Conservation (phyloP, 2,329 filamentous ascomycete genomes). For the Trichophyton verrucosum region DNA sequence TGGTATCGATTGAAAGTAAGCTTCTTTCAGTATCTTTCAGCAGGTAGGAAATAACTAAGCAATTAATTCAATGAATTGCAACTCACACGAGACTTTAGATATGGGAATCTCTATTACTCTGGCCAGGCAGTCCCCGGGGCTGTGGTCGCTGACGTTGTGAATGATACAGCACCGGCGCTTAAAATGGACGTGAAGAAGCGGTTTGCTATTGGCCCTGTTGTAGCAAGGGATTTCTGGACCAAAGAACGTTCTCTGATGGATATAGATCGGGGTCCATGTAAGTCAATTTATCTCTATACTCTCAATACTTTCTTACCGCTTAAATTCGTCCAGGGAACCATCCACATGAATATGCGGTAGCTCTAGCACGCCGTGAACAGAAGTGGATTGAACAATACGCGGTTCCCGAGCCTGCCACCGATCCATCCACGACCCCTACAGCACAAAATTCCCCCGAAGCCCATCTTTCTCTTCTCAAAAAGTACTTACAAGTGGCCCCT, state of each 20-base stretch:
- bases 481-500: constrained; percentile 3
- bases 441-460: not conserved
- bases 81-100: constrained; percentile 16
- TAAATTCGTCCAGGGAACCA: not conserved
- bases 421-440: constrained; percentile 6
- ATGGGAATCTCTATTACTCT: constrained; percentile 19
- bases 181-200: not conserved
- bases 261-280: constrained; percentile 31
- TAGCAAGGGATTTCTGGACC: constrained; percentile 21
- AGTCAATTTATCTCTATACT: constrained; percentile 5
- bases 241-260: constrained; percentile 16
- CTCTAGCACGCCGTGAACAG: constrained; percentile 7
- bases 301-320: not conserved
- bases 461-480: constrained; percentile 7
- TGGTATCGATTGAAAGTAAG: constrained; percentile 12
- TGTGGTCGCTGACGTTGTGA: constrained; percentile 13
- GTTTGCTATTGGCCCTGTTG: constrained; percentile 20
- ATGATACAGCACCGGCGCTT: not conserved
- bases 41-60: not conserved
- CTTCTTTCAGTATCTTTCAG: constrained; percentile 17
- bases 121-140: constrained; percentile 9
- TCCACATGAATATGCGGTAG: constrained; percentile 6
- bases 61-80: not conserved
- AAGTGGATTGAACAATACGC: constrained; percentile 4
- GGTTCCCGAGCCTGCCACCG: not conserved